Conservation (phyloP, 2,329 filamentous ascomycete genomes). For the Teratosphaeria destructans region DNA sequence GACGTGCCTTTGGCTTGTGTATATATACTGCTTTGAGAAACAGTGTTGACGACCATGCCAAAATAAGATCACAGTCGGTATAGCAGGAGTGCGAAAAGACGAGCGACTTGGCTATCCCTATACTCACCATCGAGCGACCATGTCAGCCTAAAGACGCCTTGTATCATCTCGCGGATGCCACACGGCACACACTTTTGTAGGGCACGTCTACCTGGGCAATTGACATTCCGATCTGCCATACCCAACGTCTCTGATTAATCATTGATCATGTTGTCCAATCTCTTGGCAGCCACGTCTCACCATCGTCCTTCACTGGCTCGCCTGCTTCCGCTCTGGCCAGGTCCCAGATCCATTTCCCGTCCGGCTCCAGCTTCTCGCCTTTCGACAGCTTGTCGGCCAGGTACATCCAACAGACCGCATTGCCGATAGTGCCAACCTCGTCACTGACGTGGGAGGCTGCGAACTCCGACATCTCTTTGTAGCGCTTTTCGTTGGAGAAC, state of each 20-base stretch:
- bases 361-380: constrained; percentile 46
- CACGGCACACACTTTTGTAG: too few relatives aligned
- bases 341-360: constrained; percentile 62
- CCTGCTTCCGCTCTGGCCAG: constrained; percentile 58
- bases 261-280: constrained; percentile 10
- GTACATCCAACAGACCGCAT: constrained; percentile 67
- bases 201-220: too few relatives aligned
- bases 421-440: constrained; percentile 72
- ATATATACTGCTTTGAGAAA: too few relatives aligned
- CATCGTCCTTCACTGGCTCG: constrained; percentile 42
- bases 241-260: background rate
- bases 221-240: too few relatives aligned
- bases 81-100: too few relatives aligned
- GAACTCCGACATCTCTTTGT: constrained; percentile 33
- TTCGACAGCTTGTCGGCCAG: constrained; percentile 58
- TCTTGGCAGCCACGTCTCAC: constrained; percentile 52
- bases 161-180: too few relatives aligned
- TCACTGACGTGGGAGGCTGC: constrained; percentile 61
- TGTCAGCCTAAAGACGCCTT: too few relatives aligned
- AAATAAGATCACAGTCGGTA: too few relatives aligned
- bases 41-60: too few relatives aligned
- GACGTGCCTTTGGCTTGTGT: too few relatives aligned
- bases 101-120: too few relatives aligned
- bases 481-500: constrained; percentile 54
- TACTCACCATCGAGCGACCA: too few relatives aligned